A percentile compares a stretch with the other conserved stretches of the same genome.
Evolutionary conservation across 495 filamentous ascomycete species (phyloP).

Genomic region (Penicillium herquei): DNA sequence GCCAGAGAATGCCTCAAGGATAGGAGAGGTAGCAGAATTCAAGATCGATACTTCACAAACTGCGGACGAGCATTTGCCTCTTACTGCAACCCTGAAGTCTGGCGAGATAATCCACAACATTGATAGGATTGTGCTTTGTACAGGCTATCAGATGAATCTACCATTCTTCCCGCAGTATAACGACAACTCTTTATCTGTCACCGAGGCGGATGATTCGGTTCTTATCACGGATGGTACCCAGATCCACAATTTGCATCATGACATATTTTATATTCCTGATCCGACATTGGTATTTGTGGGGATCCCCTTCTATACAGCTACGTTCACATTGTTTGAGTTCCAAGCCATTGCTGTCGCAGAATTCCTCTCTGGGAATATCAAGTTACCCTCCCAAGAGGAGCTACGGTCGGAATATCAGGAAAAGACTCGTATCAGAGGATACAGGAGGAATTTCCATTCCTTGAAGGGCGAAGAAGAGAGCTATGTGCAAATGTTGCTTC

Average conservation of each 20-base stretch:
- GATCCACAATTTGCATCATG: slow-evolving; percentile 65
- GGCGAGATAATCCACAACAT: slow-evolving; percentile 48
- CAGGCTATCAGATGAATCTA: slow-evolving; percentile 61
- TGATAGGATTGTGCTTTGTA: slow-evolving; percentile 58
- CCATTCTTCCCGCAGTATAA: slow-evolving; percentile 56
- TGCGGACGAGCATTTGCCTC: slow-evolving; percentile 25
- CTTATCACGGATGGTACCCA: slow-evolving; percentile 64
- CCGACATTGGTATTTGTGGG: slow-evolving; percentile 62
- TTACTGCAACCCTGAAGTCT: slow-evolving; percentile 38
- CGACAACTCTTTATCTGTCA: slow-evolving; percentile 22
- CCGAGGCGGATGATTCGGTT: slow-evolving; percentile 45
- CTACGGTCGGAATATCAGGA: slow-evolving; percentile 55
- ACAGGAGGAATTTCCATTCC: slow-evolving; percentile 54
- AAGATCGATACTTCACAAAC: slow-evolving; percentile 24
- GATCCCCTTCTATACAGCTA: slow-evolving; percentile 57
- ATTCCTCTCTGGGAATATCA: slow-evolving; percentile 51
- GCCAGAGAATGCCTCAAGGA: slow-evolving; percentile 46
- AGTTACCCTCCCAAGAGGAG: slow-evolving; percentile 42
- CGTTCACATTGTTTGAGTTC: slow-evolving; percentile 65
- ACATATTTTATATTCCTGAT: slow-evolving; percentile 67
- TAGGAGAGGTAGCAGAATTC: slow-evolving; percentile 45
- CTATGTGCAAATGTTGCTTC: slow-evolving; percentile 54
- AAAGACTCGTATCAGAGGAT: slow-evolving; percentile 40
- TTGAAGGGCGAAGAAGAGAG: slow-evolving; percentile 49
- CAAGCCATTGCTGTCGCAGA: slow-evolving; percentile 60